A percentile compares a stretch with the other conserved stretches of the same genome.
Conservation (phyloP, 371 early-diverging fungal species). For the Paraphysoderma sedebokerense region DNA sequence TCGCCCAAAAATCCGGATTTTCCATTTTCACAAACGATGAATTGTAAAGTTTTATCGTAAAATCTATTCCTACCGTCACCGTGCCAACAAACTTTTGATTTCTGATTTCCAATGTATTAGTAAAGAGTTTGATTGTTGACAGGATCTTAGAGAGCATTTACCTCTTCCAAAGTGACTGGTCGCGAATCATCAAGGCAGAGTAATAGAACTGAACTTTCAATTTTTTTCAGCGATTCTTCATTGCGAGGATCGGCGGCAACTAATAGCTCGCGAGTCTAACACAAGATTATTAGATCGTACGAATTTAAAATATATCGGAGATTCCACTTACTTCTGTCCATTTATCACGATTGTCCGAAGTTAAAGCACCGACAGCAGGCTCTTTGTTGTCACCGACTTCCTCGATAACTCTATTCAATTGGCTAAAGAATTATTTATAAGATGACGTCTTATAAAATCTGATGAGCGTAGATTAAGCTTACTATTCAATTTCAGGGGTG, state of each 20-base stretch:
- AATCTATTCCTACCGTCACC: constrained; percentile 86
- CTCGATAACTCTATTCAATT: constrained; percentile 53
- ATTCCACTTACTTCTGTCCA: constrained; percentile 64
- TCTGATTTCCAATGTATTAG: neutral
- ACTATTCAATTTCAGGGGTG: constrained; percentile 58
- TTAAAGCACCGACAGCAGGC: constrained; percentile 64
- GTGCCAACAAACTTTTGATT: constrained; percentile 57
- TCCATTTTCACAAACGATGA: constrained; percentile 89
- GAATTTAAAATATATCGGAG: neutral
- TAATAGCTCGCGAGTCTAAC: constrained; percentile 36
- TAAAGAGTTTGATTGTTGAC: neutral
- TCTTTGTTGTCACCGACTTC: constrained; percentile 50
- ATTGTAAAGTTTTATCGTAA: constrained; percentile 85
- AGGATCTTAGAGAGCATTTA: too few species aligned
- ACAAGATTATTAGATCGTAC: neutral
- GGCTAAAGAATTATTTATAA: constrained; percentile 13
- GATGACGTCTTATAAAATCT: constrained; percentile 6
- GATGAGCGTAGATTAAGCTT: constrained; percentile 6
- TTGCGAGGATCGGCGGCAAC: constrained; percentile 47
- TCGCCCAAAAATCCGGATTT: constrained; percentile 89
- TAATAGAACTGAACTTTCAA: constrained; percentile 68
- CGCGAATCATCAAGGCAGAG: constrained; percentile 70
- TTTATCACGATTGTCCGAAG: constrained; percentile 76
- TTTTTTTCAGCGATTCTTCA: constrained; percentile 44
- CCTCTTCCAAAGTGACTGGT: constrained; percentile 71